A percentile compares a stretch with the other conserved stretches of the same genome.
Conservation (phyloP, 2,329 filamentous ascomycete species). For the Lasiodiplodia gonubiensis region DNA sequence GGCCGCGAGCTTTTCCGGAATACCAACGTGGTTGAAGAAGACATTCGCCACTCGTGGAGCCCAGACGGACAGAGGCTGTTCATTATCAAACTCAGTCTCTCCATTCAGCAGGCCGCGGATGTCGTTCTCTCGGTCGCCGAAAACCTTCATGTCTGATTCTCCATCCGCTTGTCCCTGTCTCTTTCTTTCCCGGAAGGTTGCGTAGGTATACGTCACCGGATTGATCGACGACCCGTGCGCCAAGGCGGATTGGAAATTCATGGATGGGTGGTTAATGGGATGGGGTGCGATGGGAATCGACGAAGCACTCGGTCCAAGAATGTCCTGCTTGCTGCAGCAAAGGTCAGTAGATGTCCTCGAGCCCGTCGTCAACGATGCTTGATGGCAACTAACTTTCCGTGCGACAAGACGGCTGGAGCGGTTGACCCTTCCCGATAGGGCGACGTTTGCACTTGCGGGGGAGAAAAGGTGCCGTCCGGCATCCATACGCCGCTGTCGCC, state of each 20-base stretch:
- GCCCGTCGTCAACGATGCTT: background rate
- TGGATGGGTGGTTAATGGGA: conserved; percentile 18
- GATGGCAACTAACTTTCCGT: conserved; percentile 20
- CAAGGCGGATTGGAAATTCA: conserved; percentile 4
- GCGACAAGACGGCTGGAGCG: conserved; percentile 23
- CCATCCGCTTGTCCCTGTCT: conserved; percentile 21
- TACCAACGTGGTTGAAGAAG: conserved; percentile 9
- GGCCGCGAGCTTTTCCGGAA: conserved; percentile 25
- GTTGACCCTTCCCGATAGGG: conserved; percentile 23
- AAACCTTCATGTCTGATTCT: conserved; percentile 13
- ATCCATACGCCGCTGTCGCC: conserved; percentile 28
- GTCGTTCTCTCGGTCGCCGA: conserved; percentile 18
- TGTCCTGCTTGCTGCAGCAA: conserved; percentile 12
- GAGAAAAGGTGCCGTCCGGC: conserved; percentile 25
- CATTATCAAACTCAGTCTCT: conserved; percentile 17
- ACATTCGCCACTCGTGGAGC: conserved; percentile 20
- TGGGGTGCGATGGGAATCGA: conserved; percentile 3
- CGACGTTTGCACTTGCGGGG: conserved; percentile 13
- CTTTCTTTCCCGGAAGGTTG: conserved; percentile 26
- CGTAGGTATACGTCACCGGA: conserved; percentile 22
- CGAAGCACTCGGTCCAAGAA: conserved; percentile 12
- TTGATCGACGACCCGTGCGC: conserved; percentile 19
- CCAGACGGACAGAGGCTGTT: conserved; percentile 27
- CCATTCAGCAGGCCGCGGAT: conserved; percentile 15
- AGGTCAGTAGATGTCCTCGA: conserved; percentile 1